Base-by-base conservation (phyloP, 1,139 yeast species). In the Lodderomyces oxycetoniae region DNA sequence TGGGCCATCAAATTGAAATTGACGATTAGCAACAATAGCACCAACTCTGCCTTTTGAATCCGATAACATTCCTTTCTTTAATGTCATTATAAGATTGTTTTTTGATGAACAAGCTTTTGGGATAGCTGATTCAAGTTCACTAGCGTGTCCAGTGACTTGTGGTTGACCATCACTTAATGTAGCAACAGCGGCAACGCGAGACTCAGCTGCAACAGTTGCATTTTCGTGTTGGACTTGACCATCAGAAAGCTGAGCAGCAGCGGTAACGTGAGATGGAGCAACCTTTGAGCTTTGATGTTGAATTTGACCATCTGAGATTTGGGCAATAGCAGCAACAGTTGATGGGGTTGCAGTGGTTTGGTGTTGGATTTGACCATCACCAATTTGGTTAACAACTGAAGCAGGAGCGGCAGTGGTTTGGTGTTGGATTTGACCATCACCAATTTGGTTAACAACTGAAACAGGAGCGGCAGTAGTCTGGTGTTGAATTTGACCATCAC, bases 1-100 rank as follows among this genome's bases (percentile, higher is more conserved):
- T 49, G 91, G 93, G 60, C 91, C 91, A 57, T 82, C 91, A 53
- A 82, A 82, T 69, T 82, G 91, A 81, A 82, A 81, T 70, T 82
- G 91, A 68, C 82, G 76, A 79, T 81, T 81, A 43, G 89, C 83
- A 51, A 82, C 91, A 61, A 82, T 81, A 40, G 88, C 77, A 55
- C 91, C 91, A 47, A 82, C 65, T 76, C 91, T 79, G 41, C 86
- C 86, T 39, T 63, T 47, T 35, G 72, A 55, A 54, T 82, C 91
- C 29, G 68, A 72, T 59, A 82, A 69, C 42, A 77, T 52, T 48
- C 77, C 64, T 33, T 55, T 70, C 33, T 66, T 56, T 53, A 82
- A 72, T 23, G 65, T 61, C 71, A 82, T 63, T 35, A 77, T 53
- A 12, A 40, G 34, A 22, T 40, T 36, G 28, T 36, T 36, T 26